Evolutionary conservation across 306 rosid species (phyloP).

Genomic region (Acacia melanoxylon): DNA sequence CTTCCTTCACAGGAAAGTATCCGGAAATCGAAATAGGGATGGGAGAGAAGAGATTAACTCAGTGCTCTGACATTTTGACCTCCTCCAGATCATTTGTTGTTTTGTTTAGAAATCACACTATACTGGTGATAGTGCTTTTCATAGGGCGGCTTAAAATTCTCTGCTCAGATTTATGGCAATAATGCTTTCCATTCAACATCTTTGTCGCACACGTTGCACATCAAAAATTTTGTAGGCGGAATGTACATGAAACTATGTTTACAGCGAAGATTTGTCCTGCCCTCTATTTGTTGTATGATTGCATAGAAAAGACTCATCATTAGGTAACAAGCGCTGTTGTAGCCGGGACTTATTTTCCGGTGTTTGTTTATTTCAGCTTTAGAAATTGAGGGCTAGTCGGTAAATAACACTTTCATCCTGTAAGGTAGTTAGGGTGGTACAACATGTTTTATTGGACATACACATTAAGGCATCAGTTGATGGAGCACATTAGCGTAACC

Average conservation of each 20-base stretch:
- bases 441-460: not conserved
- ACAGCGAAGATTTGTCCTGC: conserved; percentile 1
- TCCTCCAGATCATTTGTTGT: conserved; percentile 23
- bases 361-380: not conserved
- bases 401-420: not conserved
- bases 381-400: not conserved
- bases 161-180: conserved; percentile 23
- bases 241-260: conserved; percentile 5
- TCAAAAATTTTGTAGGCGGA: conserved; percentile 13
- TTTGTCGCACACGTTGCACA: conserved; percentile 11
- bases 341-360: not conserved
- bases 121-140: conserved; percentile 22
- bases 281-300: conserved; percentile 30
- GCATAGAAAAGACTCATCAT: not conserved
- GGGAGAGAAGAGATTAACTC: conserved; percentile 34
- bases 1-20: conserved; percentile 71
- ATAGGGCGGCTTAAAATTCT: conserved; percentile 19
- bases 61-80: not conserved
- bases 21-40: conserved; percentile 29
- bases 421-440: not conserved
- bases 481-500: not conserved
- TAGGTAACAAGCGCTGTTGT: not conserved
- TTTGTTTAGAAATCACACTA: conserved; percentile 22
- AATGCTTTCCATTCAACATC: not conserved
- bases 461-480: not conserved